Evolutionary conservation across 2,329 filamentous ascomycete genomes (phyloP), one percentile per base, ranked within the genome.

Genomic region (Amauroascus verrucosus): DNA sequence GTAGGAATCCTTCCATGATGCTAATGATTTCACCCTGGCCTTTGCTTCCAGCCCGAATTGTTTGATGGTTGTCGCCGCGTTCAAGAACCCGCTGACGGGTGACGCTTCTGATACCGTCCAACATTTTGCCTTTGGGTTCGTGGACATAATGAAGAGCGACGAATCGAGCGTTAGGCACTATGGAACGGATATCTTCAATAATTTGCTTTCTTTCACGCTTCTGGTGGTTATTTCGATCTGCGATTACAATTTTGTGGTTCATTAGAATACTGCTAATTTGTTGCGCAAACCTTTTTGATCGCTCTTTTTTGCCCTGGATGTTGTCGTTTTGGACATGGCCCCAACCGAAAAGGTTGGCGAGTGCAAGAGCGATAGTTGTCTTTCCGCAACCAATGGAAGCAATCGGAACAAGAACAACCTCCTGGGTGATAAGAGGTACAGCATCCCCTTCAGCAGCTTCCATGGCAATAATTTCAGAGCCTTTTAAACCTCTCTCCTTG

Each of bases 301-400:
- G 86, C 53, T 78, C 79, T 60, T 75, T 78, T 66, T 86, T 85
- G 58, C 83, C 88, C 50, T 82, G 82, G 56, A 98, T 93, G 65
- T 98, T 95, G 72, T 98, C 93, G 66, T 98, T 98, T 65, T 98
- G 93, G 47, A 96, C 77, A 65, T 95, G 89, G 14, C 88, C 91
- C 86, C 90, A 97, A 52, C 78, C 81, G 60, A 97, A 96, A 0
- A 98, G 78, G 63, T 88, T 84, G 3, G 79, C 78, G 18, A 98
- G 74, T 1, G 87, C 90, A 48, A 94, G 71, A 2, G 87, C 89
- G 48, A 98, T 73, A 0, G 93, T 98, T 0, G 93, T 98, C 77
- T 98, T 98, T 53, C 93, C 93, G 65, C 93, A 98, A 8, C 93
- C 93, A 51, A 98, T 85, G 0, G 93, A 95, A 1, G 93, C 89